Conservation (phyloP, 2,329 filamentous ascomycete species). For the Phialophora tarda region DNA sequence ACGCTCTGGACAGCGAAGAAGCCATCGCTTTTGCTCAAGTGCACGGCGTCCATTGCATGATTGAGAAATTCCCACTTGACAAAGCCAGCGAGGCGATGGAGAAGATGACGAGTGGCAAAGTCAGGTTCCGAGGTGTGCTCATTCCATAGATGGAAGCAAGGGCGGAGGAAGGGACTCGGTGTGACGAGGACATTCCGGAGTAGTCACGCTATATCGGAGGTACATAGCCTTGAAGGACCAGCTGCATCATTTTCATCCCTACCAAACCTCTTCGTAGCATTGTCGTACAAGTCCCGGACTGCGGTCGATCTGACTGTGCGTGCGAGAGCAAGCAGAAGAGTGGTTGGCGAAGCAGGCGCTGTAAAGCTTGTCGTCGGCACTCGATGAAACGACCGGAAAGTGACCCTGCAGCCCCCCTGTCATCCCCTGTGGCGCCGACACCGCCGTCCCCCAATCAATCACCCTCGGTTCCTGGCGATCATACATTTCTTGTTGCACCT, state of each 20-base stretch:
- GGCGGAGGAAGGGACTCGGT: no score
- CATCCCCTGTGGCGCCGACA: neutral
- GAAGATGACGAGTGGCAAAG: conserved; percentile 57
- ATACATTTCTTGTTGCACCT: conserved; percentile 27
- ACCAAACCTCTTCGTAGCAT: neutral
- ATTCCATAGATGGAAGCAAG: conserved; percentile 46
- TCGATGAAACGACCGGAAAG: conserved; percentile 11
- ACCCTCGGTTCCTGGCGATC: conserved; percentile 27
- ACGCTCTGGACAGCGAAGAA: conserved; percentile 60
- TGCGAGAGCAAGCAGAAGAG: neutral
- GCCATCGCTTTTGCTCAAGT: conserved; percentile 57
- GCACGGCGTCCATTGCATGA: conserved; percentile 58
- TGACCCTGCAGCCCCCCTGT: neutral
- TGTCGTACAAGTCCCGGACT: neutral
- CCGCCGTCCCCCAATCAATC: conserved; percentile 25
- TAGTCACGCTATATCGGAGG: neutral
- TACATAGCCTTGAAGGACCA: neutral
- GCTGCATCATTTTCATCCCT: neutral
- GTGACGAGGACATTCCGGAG: no score
- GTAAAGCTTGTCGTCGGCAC: neutral
- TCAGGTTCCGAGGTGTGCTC: conserved; percentile 59
- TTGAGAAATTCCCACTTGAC: conserved; percentile 60
- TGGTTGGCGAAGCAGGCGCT: neutral
- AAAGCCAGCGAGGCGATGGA: conserved; percentile 58
- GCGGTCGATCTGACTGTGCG: neutral